These are phyloP conservation scores for Rhodotorula sp. DNA, from an alignment of 1,284 basidiomycete genomes.

Conservation along the genomic window DNA sequence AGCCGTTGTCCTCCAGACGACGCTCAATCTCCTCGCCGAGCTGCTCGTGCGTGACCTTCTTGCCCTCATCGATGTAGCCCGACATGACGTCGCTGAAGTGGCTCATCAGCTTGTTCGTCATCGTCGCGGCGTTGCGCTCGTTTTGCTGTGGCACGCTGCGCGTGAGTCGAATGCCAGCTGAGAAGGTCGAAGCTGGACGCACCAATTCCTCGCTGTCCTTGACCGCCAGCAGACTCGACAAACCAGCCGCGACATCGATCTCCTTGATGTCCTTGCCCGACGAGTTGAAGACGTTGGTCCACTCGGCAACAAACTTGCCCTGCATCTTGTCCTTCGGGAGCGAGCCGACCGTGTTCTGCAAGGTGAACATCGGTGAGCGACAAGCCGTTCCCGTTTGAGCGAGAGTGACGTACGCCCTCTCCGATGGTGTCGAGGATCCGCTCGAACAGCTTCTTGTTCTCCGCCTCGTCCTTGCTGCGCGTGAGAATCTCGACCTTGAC, in stretches of 20 bases:
- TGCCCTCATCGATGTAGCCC: conserved; percentile 84
- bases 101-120: conserved; percentile 82
- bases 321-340: conserved; percentile 74
- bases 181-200: conserved; percentile 47
- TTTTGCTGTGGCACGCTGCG: conserved; percentile 62
- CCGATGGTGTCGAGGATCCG: conserved; percentile 43
- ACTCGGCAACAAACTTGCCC: conserved; percentile 78
- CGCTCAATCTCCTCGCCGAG: conserved; percentile 81
- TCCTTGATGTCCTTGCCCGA: conserved; percentile 59
- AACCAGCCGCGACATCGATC: conserved; percentile 72
- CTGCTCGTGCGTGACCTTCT: conserved; percentile 83
- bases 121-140: conserved; percentile 68
- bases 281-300: conserved; percentile 58
- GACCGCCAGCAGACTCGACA: conserved; percentile 76
- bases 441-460: conserved; percentile 50
- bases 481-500: conserved; percentile 51
- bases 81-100: conserved; percentile 89
- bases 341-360: conserved; percentile 62
- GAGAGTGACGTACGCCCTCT: conserved; percentile 27
- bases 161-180: conserved; percentile 1
- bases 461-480: conserved; percentile 51
- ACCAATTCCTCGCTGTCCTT: conserved; percentile 92
- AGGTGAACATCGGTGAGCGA: accelerated
- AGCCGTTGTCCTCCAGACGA: conserved; percentile 74
- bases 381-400: not conserved